These are phyloP conservation scores for Elongisporangium anandrum DNA, from an alignment of 352 stramenopile genomes.

Conservation along the genomic window DNA sequence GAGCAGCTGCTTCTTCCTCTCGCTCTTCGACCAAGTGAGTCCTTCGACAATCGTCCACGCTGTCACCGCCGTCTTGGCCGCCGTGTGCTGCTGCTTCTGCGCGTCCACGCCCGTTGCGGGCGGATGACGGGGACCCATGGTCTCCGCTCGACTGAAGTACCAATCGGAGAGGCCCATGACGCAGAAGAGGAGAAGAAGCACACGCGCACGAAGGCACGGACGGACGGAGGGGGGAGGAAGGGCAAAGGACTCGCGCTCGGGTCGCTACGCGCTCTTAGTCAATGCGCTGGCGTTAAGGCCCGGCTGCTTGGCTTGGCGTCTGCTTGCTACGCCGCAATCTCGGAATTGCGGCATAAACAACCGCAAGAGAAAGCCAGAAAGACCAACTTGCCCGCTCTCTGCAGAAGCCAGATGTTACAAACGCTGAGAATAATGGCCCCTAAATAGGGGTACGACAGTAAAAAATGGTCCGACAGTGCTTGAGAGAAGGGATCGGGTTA, in stretches of 20 bases:
- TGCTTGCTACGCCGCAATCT: background rate
- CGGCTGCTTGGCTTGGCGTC: background rate
- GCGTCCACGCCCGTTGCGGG: constrained; percentile 1
- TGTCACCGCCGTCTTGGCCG: constrained; percentile 5
- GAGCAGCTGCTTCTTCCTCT: constrained; percentile 21
- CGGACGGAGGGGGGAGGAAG: background rate
- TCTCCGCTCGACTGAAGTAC: constrained; percentile 11
- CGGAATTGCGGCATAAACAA: background rate
- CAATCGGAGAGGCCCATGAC: constrained; percentile 10
- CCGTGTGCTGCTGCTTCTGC: constrained; percentile 7
- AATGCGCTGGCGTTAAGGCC: background rate
- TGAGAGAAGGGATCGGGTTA: background rate
- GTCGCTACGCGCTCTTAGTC: background rate
- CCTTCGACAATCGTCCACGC: constrained; percentile 5
- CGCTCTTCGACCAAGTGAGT: constrained; percentile 3
- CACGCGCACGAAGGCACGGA: background rate
- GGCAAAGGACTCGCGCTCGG: background rate
- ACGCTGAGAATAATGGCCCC: background rate
- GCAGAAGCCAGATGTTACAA: background rate
- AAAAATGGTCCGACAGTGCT: background rate
- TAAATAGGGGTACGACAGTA: background rate
- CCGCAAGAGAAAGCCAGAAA: background rate
- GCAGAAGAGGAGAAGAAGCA: background rate
- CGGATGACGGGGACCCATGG: background rate
- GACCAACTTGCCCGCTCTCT: background rate